phyloP scores from a whole-genome alignment of 2,329 filamentous ascomycete genomes.

The Biscogniauxia sp. region DNA sequence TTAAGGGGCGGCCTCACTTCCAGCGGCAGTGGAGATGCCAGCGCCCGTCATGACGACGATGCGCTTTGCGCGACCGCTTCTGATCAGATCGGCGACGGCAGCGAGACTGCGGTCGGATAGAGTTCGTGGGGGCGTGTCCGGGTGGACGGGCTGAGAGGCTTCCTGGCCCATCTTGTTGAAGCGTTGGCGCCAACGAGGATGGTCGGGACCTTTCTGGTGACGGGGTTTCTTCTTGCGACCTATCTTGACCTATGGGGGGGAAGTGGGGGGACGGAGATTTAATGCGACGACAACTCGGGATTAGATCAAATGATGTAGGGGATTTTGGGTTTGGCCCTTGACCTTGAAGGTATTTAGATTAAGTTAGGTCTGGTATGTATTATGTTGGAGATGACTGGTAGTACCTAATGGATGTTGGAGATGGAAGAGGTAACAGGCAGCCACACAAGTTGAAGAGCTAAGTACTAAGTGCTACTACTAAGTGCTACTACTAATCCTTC shows the following conservation, averaged over 20 bases:
- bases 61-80: slow-evolving; percentile 60
- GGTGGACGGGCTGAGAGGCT: slow-evolving; percentile 64
- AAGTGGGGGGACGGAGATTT: too few species aligned
- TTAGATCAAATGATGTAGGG: too few species aligned
- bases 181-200: slow-evolving; percentile 14
- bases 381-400: too few species aligned
- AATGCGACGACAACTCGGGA: too few species aligned
- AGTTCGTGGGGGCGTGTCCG: slow-evolving; percentile 61
- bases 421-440: too few species aligned
- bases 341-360: too few species aligned
- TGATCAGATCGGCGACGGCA: slow-evolving; percentile 78
- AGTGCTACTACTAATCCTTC: too few species aligned
- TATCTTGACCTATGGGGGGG: slow-evolving; percentile 16
- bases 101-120: slow-evolving; percentile 68
- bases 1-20: slow-evolving; percentile 43
- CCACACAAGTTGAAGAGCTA: too few species aligned
- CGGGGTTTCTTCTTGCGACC: slow-evolving; percentile 26
- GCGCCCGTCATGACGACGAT: slow-evolving; percentile 91
- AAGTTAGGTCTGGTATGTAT: too few species aligned
- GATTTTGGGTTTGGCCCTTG: too few species aligned
- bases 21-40: slow-evolving; percentile 75
- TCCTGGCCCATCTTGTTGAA: slow-evolving; percentile 83
- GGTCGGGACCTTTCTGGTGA: slow-evolving; percentile 21
- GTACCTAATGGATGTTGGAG: too few species aligned
- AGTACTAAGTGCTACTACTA: too few species aligned